Base-by-base conservation (phyloP, 768 basidiomycete genomes). In the Boletus sp. region DNA sequence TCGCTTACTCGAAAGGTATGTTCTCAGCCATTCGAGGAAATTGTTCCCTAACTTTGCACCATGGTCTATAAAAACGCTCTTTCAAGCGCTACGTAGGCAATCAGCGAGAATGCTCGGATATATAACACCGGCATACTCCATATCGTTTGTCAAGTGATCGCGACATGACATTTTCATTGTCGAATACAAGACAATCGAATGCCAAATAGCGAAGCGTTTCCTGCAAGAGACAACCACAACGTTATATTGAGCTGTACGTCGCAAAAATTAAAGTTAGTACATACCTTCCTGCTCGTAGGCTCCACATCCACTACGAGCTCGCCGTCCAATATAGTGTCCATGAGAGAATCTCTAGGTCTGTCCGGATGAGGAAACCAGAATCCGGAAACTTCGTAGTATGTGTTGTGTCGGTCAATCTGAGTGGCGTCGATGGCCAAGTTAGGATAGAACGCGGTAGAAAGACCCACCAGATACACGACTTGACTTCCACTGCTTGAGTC, bases 401-500 rank as follows among this genome's bases (percentile, higher is more conserved):
- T 73, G 65, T 98, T 95, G 67, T 95, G 93, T 53, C 97, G 85
- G 79, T 99, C 96, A 64, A 98, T 90, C 96, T 99, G 65, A 11
- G 27, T 47, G 30, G 40, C 29, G 50, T 63, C 38, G 46, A 39
- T 46, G 51, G 50, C 34, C 51, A 49, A 43, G 46, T 44, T 33
- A 43, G 23, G 50, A 42, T 7, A 34, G 33, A 23, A 40, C 9
- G 15, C 30, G 55, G 34, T 50, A 42, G 38, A 53, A 48, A 41
- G 47, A 72, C 88, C 60, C 60, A 96, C 97, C 29, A 98, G 78
- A 72, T 83, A 97, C 4, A 88, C 82, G 38, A 67, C 69, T 69
- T 89, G 88, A 46, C 72, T 77, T 60, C 75, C 75, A 49, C 79
- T 62, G 33, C 70, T 60, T 45, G 72, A 63, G 75, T 88, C 77